These are phyloP conservation scores for Rhododendron ovatum DNA, from an alignment of 148 eudicot genomes.

Conservation along the genomic window DNA sequence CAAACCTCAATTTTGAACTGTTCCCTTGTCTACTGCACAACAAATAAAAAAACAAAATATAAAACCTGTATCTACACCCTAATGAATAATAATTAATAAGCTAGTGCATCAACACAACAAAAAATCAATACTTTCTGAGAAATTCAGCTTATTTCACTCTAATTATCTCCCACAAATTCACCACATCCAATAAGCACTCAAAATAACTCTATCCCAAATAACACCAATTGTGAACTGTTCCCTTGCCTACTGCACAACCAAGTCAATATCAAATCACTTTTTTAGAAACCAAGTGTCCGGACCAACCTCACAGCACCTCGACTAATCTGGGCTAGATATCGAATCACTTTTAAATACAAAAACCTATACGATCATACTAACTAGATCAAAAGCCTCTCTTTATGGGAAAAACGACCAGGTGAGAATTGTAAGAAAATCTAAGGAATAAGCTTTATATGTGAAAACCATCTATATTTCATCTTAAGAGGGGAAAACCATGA, in stretches of 20 bases:
- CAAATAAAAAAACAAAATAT: background rate
- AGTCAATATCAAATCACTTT: background rate
- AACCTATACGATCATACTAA: conserved; percentile 17
- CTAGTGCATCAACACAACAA: background rate
- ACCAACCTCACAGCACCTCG: background rate
- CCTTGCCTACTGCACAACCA: background rate
- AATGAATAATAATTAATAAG: background rate
- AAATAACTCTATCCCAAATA: background rate
- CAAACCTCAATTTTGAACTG: conserved; percentile 8
- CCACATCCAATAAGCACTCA: background rate
- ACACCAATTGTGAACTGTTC: background rate
- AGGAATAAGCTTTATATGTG: conserved; percentile 4
- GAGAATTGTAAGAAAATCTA: conserved; percentile 4
- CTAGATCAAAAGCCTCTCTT: background rate
- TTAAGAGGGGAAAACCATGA: conserved; percentile 22
- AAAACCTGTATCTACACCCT: background rate
- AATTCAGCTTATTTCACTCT: background rate
- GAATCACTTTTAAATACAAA: conserved; percentile 4
- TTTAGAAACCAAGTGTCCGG: background rate
- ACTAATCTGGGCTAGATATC: background rate
- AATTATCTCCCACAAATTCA: background rate
- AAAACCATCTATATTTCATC: conserved; percentile 17
- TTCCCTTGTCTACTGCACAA: conserved; percentile 21
- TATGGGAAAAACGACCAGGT: background rate
- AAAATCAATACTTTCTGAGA: background rate